phyloP scores from a whole-genome alignment of 805 yeast genomes.

The Candida arabinofermentans region DNA sequence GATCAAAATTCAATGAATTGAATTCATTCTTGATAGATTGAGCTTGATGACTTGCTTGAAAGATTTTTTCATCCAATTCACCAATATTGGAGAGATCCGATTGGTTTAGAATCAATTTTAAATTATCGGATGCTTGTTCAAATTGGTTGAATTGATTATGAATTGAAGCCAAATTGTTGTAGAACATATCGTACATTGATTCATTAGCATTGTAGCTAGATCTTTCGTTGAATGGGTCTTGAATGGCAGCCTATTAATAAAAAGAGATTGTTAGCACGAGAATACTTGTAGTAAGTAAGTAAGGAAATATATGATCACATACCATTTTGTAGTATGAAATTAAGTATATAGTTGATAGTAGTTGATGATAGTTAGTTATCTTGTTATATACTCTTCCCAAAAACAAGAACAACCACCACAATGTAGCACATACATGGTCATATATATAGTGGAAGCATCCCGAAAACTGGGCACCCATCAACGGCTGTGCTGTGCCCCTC shows the following conservation, averaged over 20 bases:
- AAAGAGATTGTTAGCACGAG: not conserved
- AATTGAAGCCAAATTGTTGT: not conserved
- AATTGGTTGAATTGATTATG: conserved; percentile 1
- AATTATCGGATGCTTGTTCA: not conserved
- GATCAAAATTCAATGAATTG: not conserved
- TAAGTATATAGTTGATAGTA: too few species aligned
- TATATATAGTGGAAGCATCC: too few species aligned
- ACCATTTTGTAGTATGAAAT: too few species aligned
- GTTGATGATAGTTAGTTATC: too few species aligned
- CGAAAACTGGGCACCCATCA: too few species aligned
- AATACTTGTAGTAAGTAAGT: too few species aligned
- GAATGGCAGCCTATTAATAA: not conserved
- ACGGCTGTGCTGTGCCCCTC: too few species aligned
- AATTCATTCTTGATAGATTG: not conserved
- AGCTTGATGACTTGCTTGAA: too few species aligned
- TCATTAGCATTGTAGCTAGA: not conserved
- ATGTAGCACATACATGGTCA: too few species aligned
- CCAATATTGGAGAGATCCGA: not conserved
- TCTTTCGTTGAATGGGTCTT: not conserved
- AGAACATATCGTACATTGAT: not conserved
- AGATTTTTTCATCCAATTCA: not conserved
- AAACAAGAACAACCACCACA: too few species aligned
- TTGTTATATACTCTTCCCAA: too few species aligned
- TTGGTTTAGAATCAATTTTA: not conserved
- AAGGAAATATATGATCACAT: too few species aligned